Percentiles rank a stretch among this genome's conserved stretches.
Conservation (phyloP, 2,329 filamentous ascomycete species). For the Epichloe coenophiala region DNA sequence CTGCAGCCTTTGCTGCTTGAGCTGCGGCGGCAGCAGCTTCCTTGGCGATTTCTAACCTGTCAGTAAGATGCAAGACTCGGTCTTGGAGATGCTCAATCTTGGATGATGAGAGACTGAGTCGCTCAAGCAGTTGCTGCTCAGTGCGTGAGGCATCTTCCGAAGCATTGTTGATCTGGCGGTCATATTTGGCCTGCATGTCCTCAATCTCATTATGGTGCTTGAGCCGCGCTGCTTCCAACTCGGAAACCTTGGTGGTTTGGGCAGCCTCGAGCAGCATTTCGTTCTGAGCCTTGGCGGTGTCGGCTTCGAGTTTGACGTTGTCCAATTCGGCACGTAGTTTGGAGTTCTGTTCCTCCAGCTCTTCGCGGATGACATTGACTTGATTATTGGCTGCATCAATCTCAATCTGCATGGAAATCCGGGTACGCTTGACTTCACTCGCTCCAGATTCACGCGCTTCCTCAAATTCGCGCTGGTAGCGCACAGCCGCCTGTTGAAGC, state of each 20-base stretch:
- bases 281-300: slow-evolving; percentile 66
- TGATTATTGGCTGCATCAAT: slow-evolving; percentile 75
- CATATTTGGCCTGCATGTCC: slow-evolving; percentile 62
- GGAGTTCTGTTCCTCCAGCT: slow-evolving; percentile 66
- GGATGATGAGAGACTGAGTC: slow-evolving; percentile 67
- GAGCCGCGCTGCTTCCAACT: slow-evolving; percentile 34
- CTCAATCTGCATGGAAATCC: slow-evolving; percentile 65
- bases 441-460: slow-evolving; percentile 70
- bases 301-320: slow-evolving; percentile 61
- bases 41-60: slow-evolving; percentile 81
- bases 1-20: slow-evolving; percentile 53
- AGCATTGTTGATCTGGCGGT: slow-evolving; percentile 57
- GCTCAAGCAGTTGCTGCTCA: slow-evolving; percentile 69
- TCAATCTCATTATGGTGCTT: slow-evolving; percentile 59
- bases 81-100: slow-evolving; percentile 81
- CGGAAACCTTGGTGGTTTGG: slow-evolving; percentile 50
- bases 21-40: slow-evolving; percentile 75
- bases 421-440: slow-evolving; percentile 68
- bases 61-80: slow-evolving; percentile 70
- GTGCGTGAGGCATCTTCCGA: slow-evolving; percentile 70
- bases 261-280: slow-evolving; percentile 79
- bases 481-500: slow-evolving; percentile 53
- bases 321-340: slow-evolving; percentile 65
- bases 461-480: slow-evolving; percentile 69
- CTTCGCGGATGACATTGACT: slow-evolving; percentile 68